Percentiles rank a stretch among this genome's conserved stretches.
Conservation (phyloP, 2,329 filamentous ascomycete species). For the Pseudopithomyces maydicus region DNA sequence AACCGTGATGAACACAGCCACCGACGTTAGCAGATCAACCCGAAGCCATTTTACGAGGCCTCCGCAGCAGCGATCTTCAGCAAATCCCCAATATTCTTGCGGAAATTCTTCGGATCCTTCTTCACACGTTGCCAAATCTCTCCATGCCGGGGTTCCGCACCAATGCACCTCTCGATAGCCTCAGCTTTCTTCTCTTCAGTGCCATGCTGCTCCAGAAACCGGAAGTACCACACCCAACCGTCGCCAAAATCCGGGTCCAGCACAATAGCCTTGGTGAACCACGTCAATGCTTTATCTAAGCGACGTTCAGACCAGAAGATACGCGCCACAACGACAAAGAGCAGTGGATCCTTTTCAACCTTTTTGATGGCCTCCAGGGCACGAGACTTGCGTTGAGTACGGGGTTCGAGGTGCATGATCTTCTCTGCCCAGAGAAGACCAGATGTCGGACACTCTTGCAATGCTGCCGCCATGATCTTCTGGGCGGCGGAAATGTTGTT, state of each 20-base stretch:
- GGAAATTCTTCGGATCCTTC: slow-evolving; percentile 83
- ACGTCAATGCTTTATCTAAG: slow-evolving; percentile 91
- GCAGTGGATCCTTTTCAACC: slow-evolving; percentile 85
- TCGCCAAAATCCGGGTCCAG: slow-evolving; percentile 87
- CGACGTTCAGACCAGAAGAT: slow-evolving; percentile 96
- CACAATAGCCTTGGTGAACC: slow-evolving; percentile 96
- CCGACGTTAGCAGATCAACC: neutral
- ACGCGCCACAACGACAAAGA: slow-evolving; percentile 90
- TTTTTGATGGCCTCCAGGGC: slow-evolving; percentile 96
- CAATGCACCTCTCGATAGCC: slow-evolving; percentile 77
- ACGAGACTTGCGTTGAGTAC: slow-evolving; percentile 89
- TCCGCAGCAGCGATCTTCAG: slow-evolving; percentile 74
- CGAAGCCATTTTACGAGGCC: slow-evolving; percentile 28
- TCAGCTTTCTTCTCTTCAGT: slow-evolving; percentile 91
- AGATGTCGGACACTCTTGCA: slow-evolving; percentile 87
- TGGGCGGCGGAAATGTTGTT: slow-evolving; percentile 84
- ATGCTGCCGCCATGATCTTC: slow-evolving; percentile 87
- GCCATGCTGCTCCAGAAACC: slow-evolving; percentile 89
- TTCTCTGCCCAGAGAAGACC: slow-evolving; percentile 92
- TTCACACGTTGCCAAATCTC: slow-evolving; percentile 87
- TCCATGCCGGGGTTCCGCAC: slow-evolving; percentile 88
- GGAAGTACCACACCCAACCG: slow-evolving; percentile 98
- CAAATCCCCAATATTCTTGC: slow-evolving; percentile 77
- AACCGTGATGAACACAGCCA: neutral
- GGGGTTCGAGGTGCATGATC: slow-evolving; percentile 90